A percentile compares a stretch with the other conserved stretches of the same genome.
Evolutionary conservation across 345 rosid species (phyloP).

Genomic region (Syzygium aromaticum): DNA sequence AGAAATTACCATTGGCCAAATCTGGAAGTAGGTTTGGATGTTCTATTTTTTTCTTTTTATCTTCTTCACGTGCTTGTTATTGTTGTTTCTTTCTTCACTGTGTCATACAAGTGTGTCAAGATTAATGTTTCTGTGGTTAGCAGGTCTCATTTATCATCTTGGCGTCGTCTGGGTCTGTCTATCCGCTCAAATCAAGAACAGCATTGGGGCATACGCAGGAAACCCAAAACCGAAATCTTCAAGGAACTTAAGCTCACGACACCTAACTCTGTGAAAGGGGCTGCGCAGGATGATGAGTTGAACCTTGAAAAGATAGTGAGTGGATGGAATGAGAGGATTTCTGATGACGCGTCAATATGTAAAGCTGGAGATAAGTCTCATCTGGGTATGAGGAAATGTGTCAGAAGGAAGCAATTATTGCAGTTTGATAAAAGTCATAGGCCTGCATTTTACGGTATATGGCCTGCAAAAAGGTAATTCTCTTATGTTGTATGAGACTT

Average conservation of each 20-base stretch:
- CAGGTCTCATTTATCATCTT: conserved; percentile 67
- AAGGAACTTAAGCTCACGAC: conserved; percentile 63
- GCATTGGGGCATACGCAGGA: conserved; percentile 70
- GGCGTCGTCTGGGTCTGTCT: conserved; percentile 50
- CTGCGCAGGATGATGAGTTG: conserved; percentile 27
- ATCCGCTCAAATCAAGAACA: conserved; percentile 30
- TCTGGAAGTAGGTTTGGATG: conserved; percentile 44
- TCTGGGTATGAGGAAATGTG: conserved; percentile 22
- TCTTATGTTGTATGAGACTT: background rate
- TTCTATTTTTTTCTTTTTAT: background rate
- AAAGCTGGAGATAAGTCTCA: conserved; percentile 12
- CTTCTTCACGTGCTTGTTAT: background rate
- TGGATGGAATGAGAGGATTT: conserved; percentile 33
- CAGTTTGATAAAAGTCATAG: conserved; percentile 84
- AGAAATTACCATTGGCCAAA: conserved; percentile 31
- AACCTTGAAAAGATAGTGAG: conserved; percentile 44
- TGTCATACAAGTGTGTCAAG: background rate
- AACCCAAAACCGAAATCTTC: conserved; percentile 60
- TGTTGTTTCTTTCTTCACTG: background rate
- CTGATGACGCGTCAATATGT: conserved; percentile 15
- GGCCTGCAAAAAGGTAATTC: conserved; percentile 78
- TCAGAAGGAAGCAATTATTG: conserved; percentile 50
- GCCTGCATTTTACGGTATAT: conserved; percentile 90
- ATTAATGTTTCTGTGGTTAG: conserved; percentile 10
- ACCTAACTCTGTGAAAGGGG: conserved; percentile 17